Evolutionary conservation across 139 green algal species (phyloP).

Genomic region (Zygnema circumcarinatum): DNA sequence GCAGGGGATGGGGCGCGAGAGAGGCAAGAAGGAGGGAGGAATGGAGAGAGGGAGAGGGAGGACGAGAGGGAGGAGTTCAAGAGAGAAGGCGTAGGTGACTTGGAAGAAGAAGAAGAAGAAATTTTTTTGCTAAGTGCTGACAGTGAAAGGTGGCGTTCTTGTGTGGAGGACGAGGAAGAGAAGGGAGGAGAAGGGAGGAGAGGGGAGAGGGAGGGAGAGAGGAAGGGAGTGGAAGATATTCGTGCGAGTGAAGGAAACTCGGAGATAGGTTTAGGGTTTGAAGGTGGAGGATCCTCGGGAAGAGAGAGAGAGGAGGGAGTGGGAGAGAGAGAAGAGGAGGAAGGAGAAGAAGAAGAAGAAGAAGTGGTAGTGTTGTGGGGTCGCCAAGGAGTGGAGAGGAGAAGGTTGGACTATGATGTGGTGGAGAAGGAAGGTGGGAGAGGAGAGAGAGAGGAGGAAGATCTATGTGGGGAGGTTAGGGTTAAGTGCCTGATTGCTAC

Average conservation of each 20-base stretch:
- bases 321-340: conserved; percentile 6
- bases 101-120: background rate
- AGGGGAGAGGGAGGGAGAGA: background rate
- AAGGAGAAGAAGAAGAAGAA: background rate
- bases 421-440: background rate
- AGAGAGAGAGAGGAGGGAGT: conserved; percentile 24
- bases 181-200: conserved; percentile 1
- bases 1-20: background rate
- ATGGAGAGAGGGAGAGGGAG: background rate
- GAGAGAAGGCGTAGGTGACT: background rate
- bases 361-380: background rate
- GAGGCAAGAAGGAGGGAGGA: background rate
- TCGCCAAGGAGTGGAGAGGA: background rate
- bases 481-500: background rate
- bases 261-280: background rate
- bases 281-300: conserved; percentile 7
- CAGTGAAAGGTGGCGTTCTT: background rate
- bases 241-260: background rate
- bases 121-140: too few relatives aligned
- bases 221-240: conserved; percentile 30
- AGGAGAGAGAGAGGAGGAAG: background rate
- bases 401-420: conserved; percentile 2
- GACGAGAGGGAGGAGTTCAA: background rate
- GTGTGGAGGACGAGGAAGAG: conserved; percentile 14
- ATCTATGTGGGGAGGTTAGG: background rate